Evolutionary conservation across 2,329 filamentous ascomycete species (phyloP).

Genomic region (Waltergamsia citrina): DNA sequence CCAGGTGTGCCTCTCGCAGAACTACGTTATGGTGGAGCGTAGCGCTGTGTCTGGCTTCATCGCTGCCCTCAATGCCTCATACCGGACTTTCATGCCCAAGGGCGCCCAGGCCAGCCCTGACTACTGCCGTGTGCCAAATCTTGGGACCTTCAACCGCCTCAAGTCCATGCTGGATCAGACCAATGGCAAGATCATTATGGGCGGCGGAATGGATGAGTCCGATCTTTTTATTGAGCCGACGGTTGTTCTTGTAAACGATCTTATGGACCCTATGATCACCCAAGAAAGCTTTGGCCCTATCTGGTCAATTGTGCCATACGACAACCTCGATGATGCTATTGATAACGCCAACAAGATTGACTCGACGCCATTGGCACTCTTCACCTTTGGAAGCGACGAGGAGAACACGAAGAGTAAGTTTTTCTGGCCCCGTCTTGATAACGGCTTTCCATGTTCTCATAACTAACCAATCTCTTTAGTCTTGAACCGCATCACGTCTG

Average conservation of each 20-base stretch:
- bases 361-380: slow-evolving; percentile 74
- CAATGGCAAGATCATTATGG: slow-evolving; percentile 76
- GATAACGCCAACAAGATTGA: slow-evolving; percentile 71
- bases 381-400: slow-evolving; percentile 71
- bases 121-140: slow-evolving; percentile 73
- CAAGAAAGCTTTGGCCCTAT: slow-evolving; percentile 93
- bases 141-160: slow-evolving; percentile 67
- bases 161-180: slow-evolving; percentile 86
- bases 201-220: slow-evolving; percentile 71
- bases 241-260: slow-evolving; percentile 70
- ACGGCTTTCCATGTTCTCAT: background rate
- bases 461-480: slow-evolving; percentile 23
- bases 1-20: slow-evolving; percentile 87
- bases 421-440: too few relatives aligned
- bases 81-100: slow-evolving; percentile 73
- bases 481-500: slow-evolving; percentile 29
- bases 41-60: slow-evolving; percentile 64
- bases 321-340: slow-evolving; percentile 79
- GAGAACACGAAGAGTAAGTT: slow-evolving; percentile 67
- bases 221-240: slow-evolving; percentile 86
- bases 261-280: slow-evolving; percentile 63
- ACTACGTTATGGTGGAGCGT: slow-evolving; percentile 80
- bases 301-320: slow-evolving; percentile 70
- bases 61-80: slow-evolving; percentile 59
- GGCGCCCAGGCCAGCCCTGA: slow-evolving; percentile 73